A percentile compares a stretch with the other conserved stretches of the same genome.
phyloP scores from a whole-genome alignment of 2,329 filamentous ascomycete genomes.

The Pyrenophora teres region DNA sequence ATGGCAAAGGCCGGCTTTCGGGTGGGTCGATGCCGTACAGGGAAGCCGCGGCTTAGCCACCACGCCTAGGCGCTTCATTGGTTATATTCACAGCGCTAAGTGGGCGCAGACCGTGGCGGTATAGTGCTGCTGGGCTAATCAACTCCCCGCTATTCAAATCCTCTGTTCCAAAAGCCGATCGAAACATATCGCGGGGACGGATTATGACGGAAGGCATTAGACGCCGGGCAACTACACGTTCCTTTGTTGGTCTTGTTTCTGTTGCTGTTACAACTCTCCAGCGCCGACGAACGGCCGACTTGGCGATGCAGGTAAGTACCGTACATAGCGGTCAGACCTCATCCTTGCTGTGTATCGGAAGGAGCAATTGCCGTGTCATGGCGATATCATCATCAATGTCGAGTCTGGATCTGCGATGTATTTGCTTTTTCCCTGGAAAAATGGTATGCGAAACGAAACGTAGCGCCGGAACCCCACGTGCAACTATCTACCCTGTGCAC shows the following conservation, averaged over 20 bases:
- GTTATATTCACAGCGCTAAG: constrained; percentile 7
- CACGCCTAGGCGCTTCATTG: constrained; percentile 14
- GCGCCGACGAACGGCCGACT: constrained; percentile 7
- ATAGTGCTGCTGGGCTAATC: too few relatives aligned
- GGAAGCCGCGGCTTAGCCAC: constrained; percentile 22
- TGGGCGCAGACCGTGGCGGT: background rate
- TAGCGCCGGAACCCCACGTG: constrained; percentile 5
- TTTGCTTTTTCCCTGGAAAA: too few relatives aligned
- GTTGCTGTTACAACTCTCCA: background rate
- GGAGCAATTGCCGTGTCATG: constrained; percentile 4
- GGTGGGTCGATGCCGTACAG: constrained; percentile 18
- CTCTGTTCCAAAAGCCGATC: too few relatives aligned
- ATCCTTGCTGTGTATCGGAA: constrained; percentile 5
- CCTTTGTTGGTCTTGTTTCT: background rate
- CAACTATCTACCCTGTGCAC: constrained; percentile 15
- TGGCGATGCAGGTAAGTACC: background rate
- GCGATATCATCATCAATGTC: background rate
- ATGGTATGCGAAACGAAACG: background rate
- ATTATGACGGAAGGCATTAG: background rate
- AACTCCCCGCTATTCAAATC: too few relatives aligned
- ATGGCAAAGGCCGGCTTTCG: constrained; percentile 19
- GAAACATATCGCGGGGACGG: too few relatives aligned
- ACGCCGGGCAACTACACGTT: too few relatives aligned
- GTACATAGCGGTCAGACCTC: background rate
- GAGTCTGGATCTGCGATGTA: too few relatives aligned